A percentile compares a stretch with the other conserved stretches of the same genome.
phyloP scores from a whole-genome alignment of 2,329 filamentous ascomycete species.

The Colletotrichum sojae region DNA sequence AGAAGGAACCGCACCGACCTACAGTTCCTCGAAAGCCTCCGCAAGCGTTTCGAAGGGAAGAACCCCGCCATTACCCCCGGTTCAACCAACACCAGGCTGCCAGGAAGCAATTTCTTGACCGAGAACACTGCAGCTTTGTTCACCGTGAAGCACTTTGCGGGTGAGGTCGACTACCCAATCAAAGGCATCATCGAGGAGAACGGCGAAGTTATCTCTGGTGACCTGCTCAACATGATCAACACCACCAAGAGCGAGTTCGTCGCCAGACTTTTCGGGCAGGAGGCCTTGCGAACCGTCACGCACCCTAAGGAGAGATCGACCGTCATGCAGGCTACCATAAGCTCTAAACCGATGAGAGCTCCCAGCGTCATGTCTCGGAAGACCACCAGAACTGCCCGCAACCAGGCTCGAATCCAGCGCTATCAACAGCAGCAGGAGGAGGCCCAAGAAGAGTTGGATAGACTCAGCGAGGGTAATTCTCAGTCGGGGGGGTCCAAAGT shows the following conservation, averaged over 20 bases:
- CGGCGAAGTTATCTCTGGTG: conserved; percentile 93
- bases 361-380: conserved; percentile 93
- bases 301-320: conserved; percentile 92
- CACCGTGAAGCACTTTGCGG: conserved; percentile 94
- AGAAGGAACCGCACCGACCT: conserved; percentile 88
- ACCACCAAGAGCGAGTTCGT: conserved; percentile 92
- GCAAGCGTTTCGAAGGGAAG: conserved; percentile 94
- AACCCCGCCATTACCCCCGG: conserved; percentile 90
- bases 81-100: conserved; percentile 80
- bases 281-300: conserved; percentile 91
- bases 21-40: conserved; percentile 90
- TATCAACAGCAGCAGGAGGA: conserved; percentile 55
- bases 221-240: conserved; percentile 94
- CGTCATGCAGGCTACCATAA: conserved; percentile 96
- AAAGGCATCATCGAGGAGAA: conserved; percentile 94
- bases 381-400: conserved; percentile 61
- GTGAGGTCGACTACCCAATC: conserved; percentile 94
- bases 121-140: conserved; percentile 86
- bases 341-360: conserved; percentile 92
- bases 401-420: conserved; percentile 45
- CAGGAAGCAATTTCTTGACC: conserved; percentile 91
- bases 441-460: conserved; percentile 62
- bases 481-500: conserved; percentile 58
- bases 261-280: conserved; percentile 92
- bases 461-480: conserved; percentile 63